Conservation (phyloP, 1,139 yeast species). For the Geotrichum aggregatum region DNA sequence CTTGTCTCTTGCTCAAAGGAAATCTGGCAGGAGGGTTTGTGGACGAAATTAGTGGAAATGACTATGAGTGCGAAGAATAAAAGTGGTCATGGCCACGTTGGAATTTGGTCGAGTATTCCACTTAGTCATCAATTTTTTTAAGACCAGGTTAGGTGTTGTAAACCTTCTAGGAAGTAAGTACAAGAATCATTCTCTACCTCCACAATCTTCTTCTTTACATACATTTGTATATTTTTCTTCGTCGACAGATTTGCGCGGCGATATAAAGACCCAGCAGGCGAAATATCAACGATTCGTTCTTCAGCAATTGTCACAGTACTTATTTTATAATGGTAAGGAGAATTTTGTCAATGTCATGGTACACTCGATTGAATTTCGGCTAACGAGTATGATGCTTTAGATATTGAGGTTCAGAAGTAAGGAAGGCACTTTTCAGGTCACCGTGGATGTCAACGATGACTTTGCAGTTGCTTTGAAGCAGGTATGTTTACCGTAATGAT, state of each 20-base stretch:
- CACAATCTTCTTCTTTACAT: not conserved
- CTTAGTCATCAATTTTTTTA: no score
- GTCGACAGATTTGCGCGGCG: not conserved
- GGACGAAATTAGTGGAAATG: not conserved
- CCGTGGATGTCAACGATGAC: constrained; percentile 47
- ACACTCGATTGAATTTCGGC: not conserved
- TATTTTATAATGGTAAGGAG: constrained; percentile 4
- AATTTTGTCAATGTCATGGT: no score
- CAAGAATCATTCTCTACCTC: not conserved
- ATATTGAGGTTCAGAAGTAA: constrained; percentile 75
- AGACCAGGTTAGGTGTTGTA: not conserved
- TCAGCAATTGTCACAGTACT: not conserved
- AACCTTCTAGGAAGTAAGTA: not conserved
- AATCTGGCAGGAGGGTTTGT: not conserved
- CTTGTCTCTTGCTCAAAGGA: not conserved
- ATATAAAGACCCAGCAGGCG: no score
- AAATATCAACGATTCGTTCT: no score
- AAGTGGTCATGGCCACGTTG: constrained; percentile 11
- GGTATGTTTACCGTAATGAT: constrained; percentile 30
- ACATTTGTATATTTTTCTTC: no score
- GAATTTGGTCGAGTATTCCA: constrained; percentile 1
- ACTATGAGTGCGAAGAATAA: not conserved
- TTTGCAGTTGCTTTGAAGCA: constrained; percentile 51
- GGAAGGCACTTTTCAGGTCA: constrained; percentile 74
- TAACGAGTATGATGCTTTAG: constrained; percentile 30